phyloP scores from a whole-genome alignment of 768 basidiomycete genomes.

The Lentinula lateritia region DNA sequence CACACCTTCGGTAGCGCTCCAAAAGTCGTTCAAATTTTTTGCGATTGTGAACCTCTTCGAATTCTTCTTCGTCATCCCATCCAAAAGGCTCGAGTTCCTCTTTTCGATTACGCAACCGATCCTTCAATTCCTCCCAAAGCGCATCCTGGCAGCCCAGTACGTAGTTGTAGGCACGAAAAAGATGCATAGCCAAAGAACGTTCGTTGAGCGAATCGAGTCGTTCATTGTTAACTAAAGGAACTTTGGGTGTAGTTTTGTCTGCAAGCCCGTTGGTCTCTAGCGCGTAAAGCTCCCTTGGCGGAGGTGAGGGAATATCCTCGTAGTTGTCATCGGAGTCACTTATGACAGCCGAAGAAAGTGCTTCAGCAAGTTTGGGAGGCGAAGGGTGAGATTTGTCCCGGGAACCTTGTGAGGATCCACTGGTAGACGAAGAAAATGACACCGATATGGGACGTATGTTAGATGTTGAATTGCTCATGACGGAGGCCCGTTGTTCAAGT shows the following conservation, averaged over 20 bases:
- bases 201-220: conserved; percentile 45
- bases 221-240: conserved; percentile 33
- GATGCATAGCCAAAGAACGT: conserved; percentile 65
- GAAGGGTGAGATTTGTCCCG: conserved; percentile 8
- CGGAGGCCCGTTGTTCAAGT: conserved; percentile 28
- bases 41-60: conserved; percentile 50
- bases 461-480: conserved; percentile 26
- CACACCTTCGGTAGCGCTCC: conserved; percentile 52
- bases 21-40: conserved; percentile 55
- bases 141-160: conserved; percentile 66
- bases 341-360: background rate
- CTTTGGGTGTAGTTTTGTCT: conserved; percentile 30
- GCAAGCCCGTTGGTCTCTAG: conserved; percentile 39
- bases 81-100: conserved; percentile 51
- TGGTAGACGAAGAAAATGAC: conserved; percentile 41
- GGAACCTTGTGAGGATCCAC: conserved; percentile 10
- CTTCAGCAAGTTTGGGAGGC: background rate
- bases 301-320: conserved; percentile 10
- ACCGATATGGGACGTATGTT: conserved; percentile 36
- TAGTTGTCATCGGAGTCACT: conserved; percentile 9
- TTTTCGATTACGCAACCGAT: conserved; percentile 52
- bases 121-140: conserved; percentile 72
- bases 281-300: conserved; percentile 32
- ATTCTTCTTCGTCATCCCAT: conserved; percentile 67
- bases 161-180: conserved; percentile 55